Evolutionary conservation across 2,329 filamentous ascomycete species (phyloP).

Genomic region (Monilinia laxa): DNA sequence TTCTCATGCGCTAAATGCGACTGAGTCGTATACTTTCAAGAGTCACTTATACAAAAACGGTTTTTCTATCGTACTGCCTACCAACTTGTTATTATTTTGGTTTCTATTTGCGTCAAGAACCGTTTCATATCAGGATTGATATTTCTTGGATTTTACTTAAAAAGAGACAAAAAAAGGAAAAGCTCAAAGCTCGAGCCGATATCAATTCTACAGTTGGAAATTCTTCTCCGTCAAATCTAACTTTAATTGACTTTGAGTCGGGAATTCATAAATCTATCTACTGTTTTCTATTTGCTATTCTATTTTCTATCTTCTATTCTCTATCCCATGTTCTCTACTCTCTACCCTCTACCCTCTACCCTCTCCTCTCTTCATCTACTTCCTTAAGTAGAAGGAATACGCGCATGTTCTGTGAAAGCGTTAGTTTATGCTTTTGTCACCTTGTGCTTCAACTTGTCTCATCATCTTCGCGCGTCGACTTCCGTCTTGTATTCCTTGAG

Average conservation of each 20-base stretch:
- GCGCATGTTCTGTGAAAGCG: conserved; percentile 10
- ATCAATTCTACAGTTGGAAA: not conserved
- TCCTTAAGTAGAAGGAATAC: not conserved
- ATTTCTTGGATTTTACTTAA: not conserved
- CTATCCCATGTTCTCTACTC: too few relatives aligned
- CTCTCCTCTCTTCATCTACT: not conserved
- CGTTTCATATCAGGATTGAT: conserved; percentile 1
- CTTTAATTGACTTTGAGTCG: too few relatives aligned
- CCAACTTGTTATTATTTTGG: not conserved
- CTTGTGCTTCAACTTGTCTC: conserved; percentile 37
- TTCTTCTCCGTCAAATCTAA: not conserved
- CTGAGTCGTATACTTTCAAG: too few relatives aligned
- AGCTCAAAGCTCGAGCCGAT: not conserved
- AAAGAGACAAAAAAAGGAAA: too few relatives aligned
- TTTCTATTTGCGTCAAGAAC: not conserved
- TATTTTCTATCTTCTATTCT: too few relatives aligned
- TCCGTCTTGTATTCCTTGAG: conserved; percentile 21
- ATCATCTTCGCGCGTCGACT: conserved; percentile 33
- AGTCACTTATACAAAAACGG: not conserved
- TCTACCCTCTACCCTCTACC: not conserved
- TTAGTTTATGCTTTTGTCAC: conserved; percentile 38
- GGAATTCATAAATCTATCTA: too few relatives aligned
- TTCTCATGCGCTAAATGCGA: not conserved
- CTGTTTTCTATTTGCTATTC: too few relatives aligned
- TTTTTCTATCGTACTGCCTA: not conserved